Percentiles rank a stretch among this genome's conserved stretches.
phyloP scores from a whole-genome alignment of 208 protist genomes.

The Acanthamoeba culbertsoni region DNA sequence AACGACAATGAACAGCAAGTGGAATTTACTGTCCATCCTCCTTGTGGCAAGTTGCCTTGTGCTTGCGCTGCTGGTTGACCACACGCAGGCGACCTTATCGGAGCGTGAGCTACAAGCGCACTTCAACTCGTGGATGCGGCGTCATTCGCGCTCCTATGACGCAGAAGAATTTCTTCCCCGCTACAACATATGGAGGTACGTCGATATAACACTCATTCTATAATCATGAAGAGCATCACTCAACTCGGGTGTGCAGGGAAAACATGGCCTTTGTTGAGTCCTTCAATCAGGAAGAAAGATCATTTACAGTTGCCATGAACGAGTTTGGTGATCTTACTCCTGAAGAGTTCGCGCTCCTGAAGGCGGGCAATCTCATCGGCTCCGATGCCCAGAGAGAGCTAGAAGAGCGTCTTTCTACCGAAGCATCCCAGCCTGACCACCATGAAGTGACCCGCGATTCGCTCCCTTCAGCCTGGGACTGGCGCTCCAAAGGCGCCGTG shows the following conservation, averaged over 20 bases:
- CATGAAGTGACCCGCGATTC: too few relatives aligned
- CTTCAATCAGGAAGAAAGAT: not conserved
- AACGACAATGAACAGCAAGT: too few relatives aligned
- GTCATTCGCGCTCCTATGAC: not conserved
- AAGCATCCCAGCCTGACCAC: too few relatives aligned
- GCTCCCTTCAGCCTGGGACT: constrained; percentile 82
- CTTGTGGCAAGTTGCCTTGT: too few relatives aligned
- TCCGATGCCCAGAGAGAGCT: not conserved
- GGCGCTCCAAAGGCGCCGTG: constrained; percentile 88
- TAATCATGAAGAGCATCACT: too few relatives aligned
- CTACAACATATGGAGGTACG: constrained; percentile 11
- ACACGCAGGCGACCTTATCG: too few relatives aligned
- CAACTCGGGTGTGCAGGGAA: too few relatives aligned
- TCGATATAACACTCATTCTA: too few relatives aligned
- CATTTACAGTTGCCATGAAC: constrained; percentile 66
- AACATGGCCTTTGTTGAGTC: not conserved
- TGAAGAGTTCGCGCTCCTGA: constrained; percentile 59
- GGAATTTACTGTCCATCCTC: too few relatives aligned
- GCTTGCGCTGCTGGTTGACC: too few relatives aligned
- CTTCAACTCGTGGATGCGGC: constrained; percentile 37
- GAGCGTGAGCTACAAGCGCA: too few relatives aligned
- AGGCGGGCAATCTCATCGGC: too few relatives aligned
- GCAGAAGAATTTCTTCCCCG: constrained; percentile 25
- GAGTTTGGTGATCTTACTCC: constrained; percentile 69
- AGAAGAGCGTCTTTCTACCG: not conserved